Evolutionary conservation across 1,284 basidiomycete species (phyloP).

Genomic region (Naganishia albida): DNA sequence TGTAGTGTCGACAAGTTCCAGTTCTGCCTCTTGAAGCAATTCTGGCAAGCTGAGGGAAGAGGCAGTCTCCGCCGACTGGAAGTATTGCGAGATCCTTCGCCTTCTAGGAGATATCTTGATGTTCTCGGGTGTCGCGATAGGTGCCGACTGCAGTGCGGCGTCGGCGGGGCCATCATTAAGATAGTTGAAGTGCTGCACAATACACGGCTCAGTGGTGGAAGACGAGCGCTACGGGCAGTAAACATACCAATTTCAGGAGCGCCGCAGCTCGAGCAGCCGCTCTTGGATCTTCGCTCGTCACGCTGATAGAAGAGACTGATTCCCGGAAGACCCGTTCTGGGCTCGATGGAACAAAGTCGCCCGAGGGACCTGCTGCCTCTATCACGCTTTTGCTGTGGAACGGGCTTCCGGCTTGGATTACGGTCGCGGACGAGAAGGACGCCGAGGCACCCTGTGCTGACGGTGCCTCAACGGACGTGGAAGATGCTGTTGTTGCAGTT

Average conservation of each 20-base stretch:
- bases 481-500: not conserved
- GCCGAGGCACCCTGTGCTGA: not conserved
- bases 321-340: constrained; percentile 11
- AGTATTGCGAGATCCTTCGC: constrained; percentile 23
- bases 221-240: not conserved
- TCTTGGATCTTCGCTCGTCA: constrained; percentile 21
- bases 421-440: not conserved
- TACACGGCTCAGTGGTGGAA: not conserved
- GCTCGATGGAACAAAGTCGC: not conserved
- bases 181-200: constrained; percentile 8
- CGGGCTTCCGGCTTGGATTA: constrained; percentile 2
- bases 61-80: constrained; percentile 17
- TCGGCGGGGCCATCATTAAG: constrained; percentile 19
- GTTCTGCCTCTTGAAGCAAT: constrained; percentile 26
- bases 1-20: constrained; percentile 20
- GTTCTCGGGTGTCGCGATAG: not conserved
- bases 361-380: not conserved
- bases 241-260: constrained; percentile 20
- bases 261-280: constrained; percentile 26
- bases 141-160: not conserved
- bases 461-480: not conserved
- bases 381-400: not conserved
- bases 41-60: constrained; percentile 19
- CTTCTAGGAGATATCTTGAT: constrained; percentile 8
- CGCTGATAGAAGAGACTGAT: constrained; percentile 24